A percentile compares a stretch with the other conserved stretches of the same genome.
These are phyloP conservation scores for Mucuna pruriens DNA, from an alignment of 306 rosid species.

Conservation along the genomic window DNA sequence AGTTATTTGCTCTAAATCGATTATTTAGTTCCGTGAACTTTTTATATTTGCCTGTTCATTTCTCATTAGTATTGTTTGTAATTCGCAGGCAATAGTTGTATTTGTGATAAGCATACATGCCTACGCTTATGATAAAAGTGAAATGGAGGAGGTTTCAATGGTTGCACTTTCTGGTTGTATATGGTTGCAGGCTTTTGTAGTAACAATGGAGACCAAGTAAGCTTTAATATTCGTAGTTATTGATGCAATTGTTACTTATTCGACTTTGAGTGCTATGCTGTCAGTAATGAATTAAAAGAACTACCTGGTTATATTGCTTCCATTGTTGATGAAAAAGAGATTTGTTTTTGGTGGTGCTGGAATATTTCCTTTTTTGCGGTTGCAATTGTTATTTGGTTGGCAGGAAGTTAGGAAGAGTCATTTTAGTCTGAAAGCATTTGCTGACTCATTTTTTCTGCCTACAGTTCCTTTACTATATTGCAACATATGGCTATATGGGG, in stretches of 20 bases:
- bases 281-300: conserved; percentile 14
- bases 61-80: conserved; percentile 38
- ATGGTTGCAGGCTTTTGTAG: conserved; percentile 98
- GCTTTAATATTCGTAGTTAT: conserved; percentile 38
- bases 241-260: conserved; percentile 22
- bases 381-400: conserved; percentile 14
- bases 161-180: conserved; percentile 97
- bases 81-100: conserved; percentile 83
- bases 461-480: conserved; percentile 90
- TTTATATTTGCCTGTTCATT: conserved; percentile 29
- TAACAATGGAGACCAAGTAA: conserved; percentile 93
- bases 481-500: conserved; percentile 98
- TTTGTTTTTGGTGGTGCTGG: background rate
- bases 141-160: conserved; percentile 92
- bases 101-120: conserved; percentile 88
- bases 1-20: conserved; percentile 19
- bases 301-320: conserved; percentile 16
- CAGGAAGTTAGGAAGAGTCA: background rate
- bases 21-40: conserved; percentile 13
- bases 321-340: conserved; percentile 2
- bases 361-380: conserved; percentile 9
- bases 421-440: conserved; percentile 17
- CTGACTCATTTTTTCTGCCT: conserved; percentile 46
- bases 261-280: background rate
- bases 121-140: conserved; percentile 89